Percentiles rank a stretch among this genome's conserved stretches.
Evolutionary conservation across 192 early-diverging fungal genomes (phyloP).

Genomic region (Funneliformis mosseae): DNA sequence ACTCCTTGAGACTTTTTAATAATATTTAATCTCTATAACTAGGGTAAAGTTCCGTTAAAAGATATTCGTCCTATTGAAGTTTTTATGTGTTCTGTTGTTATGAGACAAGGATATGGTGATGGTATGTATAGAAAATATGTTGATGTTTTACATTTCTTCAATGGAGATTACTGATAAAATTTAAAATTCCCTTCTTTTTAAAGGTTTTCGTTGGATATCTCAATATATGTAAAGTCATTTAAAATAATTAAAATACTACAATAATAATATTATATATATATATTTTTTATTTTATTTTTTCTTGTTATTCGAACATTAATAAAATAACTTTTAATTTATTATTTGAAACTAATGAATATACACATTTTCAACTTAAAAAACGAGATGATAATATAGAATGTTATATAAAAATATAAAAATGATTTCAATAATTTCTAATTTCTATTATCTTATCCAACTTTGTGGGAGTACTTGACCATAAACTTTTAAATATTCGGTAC

Average conservation of each 20-base stretch:
- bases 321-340: not conserved
- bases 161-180: not conserved
- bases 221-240: constrained; percentile 70
- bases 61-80: constrained; percentile 97
- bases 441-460: constrained; percentile 21
- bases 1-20: not conserved
- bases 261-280: not conserved
- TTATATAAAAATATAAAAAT: no score
- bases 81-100: constrained; percentile 99
- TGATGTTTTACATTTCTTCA: not conserved
- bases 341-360: no score
- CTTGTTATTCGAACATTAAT: not conserved
- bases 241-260: no score
- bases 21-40: constrained; percentile 1
- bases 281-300: no score
- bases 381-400: no score
- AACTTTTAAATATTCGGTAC: constrained; percentile 34
- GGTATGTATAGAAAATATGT: constrained; percentile 51
- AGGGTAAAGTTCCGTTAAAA: constrained; percentile 90
- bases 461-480: constrained; percentile 26
- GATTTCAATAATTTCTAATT: no score
- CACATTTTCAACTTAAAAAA: no score
- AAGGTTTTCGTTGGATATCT: constrained; percentile 84
- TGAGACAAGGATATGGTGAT: constrained; percentile 98
- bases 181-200: not conserved